Evolutionary conservation across 2,329 filamentous ascomycete species (phyloP), one percentile per base, ranked within the genome.

Genomic region (Colletotrichum sp.): DNA sequence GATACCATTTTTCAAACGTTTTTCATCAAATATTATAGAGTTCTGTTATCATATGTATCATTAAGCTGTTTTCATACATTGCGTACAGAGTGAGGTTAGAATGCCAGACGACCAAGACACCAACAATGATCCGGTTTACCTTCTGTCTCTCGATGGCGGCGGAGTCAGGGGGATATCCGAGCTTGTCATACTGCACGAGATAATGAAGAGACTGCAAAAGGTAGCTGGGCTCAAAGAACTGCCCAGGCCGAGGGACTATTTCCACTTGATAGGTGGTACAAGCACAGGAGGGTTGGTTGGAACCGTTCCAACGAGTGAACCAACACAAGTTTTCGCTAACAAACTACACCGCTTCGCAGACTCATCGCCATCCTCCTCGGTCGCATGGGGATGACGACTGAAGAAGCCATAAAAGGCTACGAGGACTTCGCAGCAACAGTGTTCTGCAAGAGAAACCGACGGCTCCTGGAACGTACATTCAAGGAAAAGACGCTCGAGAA

Each of bases 311-410:
- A 62, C 59, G 2, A 34, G 27, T 30, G 22, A 15, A 67, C 49
- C 44, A 62, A 62, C 59, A 32, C 19, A 29, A 0, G 27, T n/a
- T 59, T 68, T 39, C 29, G 34, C 69, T 71, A 19, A 71, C 61
- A 66, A 49, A 77, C 6, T n/a, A 49, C 44, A 77, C 30, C 6
- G 11, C 34, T 12, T 25, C 25, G 39, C 71, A 88, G 87, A 0
- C 80, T 89, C 11, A 86, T 89, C 12, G 87, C 88, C 4, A 84
- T 89, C 39, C 86, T 90, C 83, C 83, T 89, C 7, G 87, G 87
- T 2, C 84, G 86, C 4, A 80, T 90, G 1, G 79, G 84, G 34
- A 87, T 89, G 86, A 83, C 82, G 30, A 83, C 88, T 11, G 76
- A 82, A 29, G 85, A 89, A 22, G 88, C 86, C 34, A 84, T 88